Base-by-base conservation (phyloP, 352 stramenopile species). In the Phytophthora crassamura region DNA sequence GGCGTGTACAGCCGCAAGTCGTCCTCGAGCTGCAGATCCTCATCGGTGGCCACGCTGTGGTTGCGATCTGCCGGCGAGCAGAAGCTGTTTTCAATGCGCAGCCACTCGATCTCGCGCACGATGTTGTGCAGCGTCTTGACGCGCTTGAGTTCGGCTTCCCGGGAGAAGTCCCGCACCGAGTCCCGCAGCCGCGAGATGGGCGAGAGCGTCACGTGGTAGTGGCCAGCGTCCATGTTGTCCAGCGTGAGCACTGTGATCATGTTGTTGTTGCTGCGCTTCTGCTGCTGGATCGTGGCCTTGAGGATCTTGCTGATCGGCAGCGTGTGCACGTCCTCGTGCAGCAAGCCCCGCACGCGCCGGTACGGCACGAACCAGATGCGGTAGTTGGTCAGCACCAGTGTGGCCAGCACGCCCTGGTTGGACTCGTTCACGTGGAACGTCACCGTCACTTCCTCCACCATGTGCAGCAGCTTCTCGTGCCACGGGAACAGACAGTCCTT, bases 391-490 rank as follows among this genome's bases (percentile, higher is more conserved):
- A 95, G 64, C 39, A 95, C 80, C 20, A 95, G 60, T 18, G 85
- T 92, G 6, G 85, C 84, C 7, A 95, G 66, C 28, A 95, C 87
- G 38, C 87, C 87, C 52, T 95, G 87, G 51, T 95, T 95, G 7
- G 73, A 86, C 33, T 95, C 87, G 39, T 93, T 95, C 46, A 95
- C 84, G 63, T 95, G 87, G 50, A 95, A 95, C n/a, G 87, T 95
- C 9, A 95, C 82, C 0, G 84, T 90, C 38, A 95, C 85, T 58
- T 95, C 87, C 60, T 95, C 87, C 35, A 95, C 77, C 83, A 94
- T 91, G 62, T 95, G 80, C 55, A 95, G 55, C 8, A 95, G 68
- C 62, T 87, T 91, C 59, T 95, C 87, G 50, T 94, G 78, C 80
- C 83, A 95, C 34, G 87, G 87, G 25, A 95, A 93, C 14, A 95